Percentiles rank a stretch among this genome's conserved stretches.
Evolutionary conservation across 2,329 filamentous ascomycete genomes (phyloP).

Genomic region (Curvularia sp.): DNA sequence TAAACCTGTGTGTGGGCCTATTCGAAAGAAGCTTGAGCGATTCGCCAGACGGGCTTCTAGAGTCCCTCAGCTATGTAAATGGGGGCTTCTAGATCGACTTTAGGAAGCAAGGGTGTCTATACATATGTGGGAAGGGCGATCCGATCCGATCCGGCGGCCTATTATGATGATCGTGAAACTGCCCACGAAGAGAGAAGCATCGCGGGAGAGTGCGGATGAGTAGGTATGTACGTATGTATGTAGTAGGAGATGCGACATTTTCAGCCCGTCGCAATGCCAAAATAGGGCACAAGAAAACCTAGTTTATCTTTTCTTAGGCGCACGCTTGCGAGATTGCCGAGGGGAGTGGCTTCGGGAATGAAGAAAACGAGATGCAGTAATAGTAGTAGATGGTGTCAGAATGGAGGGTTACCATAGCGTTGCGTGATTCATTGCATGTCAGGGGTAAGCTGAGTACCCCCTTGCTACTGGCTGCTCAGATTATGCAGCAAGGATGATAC

Average conservation of each 20-base stretch:
- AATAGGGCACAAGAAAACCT: background rate
- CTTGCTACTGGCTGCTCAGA: constrained; percentile 1
- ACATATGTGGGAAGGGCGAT: background rate
- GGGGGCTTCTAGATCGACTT: background rate
- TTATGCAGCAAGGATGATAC: background rate
- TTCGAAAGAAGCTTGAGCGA: background rate
- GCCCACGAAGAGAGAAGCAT: background rate
- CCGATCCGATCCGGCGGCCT: background rate
- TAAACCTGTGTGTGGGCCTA: background rate
- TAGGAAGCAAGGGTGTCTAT: background rate
- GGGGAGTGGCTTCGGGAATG: background rate
- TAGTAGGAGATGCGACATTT: background rate
- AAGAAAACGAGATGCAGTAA: background rate
- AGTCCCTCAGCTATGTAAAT: background rate
- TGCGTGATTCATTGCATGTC: constrained; percentile 4
- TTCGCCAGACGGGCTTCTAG: background rate
- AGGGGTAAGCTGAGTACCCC: constrained; percentile 1
- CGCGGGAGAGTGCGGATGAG: background rate
- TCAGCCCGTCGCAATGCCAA: background rate
- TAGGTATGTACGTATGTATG: background rate
- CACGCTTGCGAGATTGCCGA: background rate
- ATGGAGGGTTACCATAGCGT: constrained; percentile 1
- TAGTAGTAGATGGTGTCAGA: background rate
- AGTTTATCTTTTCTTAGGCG: background rate
- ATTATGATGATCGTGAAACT: constrained; percentile 3